Percentiles rank a stretch among this genome's conserved stretches.
phyloP scores from a whole-genome alignment of 768 basidiomycete species.

The Thelephora ganbajun region DNA sequence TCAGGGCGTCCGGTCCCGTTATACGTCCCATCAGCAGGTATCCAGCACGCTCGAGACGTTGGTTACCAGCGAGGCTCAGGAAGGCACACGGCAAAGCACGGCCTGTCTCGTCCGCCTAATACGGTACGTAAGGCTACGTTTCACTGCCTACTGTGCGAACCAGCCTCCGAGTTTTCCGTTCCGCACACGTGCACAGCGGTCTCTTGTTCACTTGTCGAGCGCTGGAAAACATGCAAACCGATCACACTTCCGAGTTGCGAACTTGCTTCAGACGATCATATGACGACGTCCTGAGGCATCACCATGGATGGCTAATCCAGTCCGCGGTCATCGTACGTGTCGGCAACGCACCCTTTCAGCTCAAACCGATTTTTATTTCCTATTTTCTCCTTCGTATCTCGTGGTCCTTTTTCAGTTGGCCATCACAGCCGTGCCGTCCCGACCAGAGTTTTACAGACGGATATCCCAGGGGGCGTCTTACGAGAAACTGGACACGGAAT shows the following conservation, averaged over 20 bases:
- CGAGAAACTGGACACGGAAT: conserved; percentile 38
- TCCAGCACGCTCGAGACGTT: conserved; percentile 50
- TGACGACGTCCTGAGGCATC: conserved; percentile 50
- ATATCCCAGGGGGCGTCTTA: conserved; percentile 45
- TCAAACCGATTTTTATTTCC: too few relatives aligned
- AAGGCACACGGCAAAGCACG: conserved; percentile 33
- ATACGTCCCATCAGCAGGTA: conserved; percentile 24
- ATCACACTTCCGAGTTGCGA: conserved; percentile 38
- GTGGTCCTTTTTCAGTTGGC: conserved; percentile 15
- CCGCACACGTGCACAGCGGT: conserved; percentile 28
- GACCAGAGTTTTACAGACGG: conserved; percentile 45
- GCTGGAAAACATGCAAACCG: conserved; percentile 45
- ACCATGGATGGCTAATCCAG: conserved; percentile 55
- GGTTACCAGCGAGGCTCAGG: conserved; percentile 34
- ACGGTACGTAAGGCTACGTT: conserved; percentile 29
- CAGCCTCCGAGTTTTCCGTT: conserved; percentile 1
- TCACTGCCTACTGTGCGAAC: conserved; percentile 6
- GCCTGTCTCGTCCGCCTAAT: conserved; percentile 52
- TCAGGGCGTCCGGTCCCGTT: conserved; percentile 54
- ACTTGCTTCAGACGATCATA: conserved; percentile 61
- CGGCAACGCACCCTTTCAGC: background rate
- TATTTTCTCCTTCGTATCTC: background rate
- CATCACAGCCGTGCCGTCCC: conserved; percentile 41
- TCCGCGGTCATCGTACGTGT: conserved; percentile 46
- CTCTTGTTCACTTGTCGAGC: conserved; percentile 56